These are phyloP conservation scores for Cystobasidium sp. DNA, from an alignment of 1,284 basidiomycete species.

Conservation along the genomic window DNA sequence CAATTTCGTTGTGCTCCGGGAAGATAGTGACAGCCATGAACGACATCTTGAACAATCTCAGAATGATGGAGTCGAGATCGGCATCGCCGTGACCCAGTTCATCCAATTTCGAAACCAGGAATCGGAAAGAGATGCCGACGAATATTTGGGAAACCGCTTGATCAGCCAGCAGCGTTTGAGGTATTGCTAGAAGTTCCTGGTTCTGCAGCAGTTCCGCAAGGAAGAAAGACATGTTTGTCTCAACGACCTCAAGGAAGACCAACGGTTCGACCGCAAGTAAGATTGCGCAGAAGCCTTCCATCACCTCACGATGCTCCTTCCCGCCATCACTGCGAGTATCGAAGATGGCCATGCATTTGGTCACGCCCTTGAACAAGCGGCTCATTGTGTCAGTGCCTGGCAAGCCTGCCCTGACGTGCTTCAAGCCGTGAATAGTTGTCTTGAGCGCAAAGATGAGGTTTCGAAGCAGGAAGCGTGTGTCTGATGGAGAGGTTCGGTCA, in stretches of 20 bases:
- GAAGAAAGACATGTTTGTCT: constrained; percentile 85
- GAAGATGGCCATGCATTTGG: constrained; percentile 83
- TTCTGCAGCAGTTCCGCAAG: constrained; percentile 76
- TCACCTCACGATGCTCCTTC: constrained; percentile 81
- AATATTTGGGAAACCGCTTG: constrained; percentile 85
- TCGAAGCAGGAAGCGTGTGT: constrained; percentile 83
- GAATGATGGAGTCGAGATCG: constrained; percentile 75
- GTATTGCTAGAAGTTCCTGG: constrained; percentile 79
- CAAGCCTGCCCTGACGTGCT: constrained; percentile 72
- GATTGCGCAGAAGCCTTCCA: constrained; percentile 73
- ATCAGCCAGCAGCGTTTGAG: constrained; percentile 82
- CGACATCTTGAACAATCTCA: constrained; percentile 94
- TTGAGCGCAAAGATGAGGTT: constrained; percentile 90
- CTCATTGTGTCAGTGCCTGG: constrained; percentile 88
- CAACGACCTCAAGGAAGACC: constrained; percentile 91
- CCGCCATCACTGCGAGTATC: constrained; percentile 69
- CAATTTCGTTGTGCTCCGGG: constrained; percentile 82
- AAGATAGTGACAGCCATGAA: constrained; percentile 85
- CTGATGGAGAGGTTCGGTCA: constrained; percentile 59
- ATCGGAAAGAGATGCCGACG: constrained; percentile 88
- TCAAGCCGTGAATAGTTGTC: constrained; percentile 65
- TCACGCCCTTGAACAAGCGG: constrained; percentile 81
- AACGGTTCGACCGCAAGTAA: constrained; percentile 70
- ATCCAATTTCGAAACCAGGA: constrained; percentile 81
- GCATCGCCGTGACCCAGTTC: constrained; percentile 73